Conservation (phyloP, 768 basidiomycete species). For the Calocybe indica region DNA sequence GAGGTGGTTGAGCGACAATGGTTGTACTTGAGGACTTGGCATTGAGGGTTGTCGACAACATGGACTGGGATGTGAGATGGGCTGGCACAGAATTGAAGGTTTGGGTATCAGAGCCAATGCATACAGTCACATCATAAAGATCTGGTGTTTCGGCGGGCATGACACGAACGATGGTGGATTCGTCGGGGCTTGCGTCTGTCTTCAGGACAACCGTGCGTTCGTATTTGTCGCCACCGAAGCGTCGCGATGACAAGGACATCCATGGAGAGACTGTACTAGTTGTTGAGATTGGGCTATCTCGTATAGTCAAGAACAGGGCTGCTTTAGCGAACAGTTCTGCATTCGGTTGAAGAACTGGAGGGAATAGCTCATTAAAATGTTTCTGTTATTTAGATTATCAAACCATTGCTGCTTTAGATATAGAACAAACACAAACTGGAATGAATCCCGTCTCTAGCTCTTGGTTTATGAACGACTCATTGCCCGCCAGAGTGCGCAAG, state of each 20-base stretch:
- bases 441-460: slow-evolving; percentile 95
- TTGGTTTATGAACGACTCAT: slow-evolving; percentile 67
- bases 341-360: slow-evolving; percentile 49
- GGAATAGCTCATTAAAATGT: slow-evolving; percentile 80
- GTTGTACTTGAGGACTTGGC: slow-evolving; percentile 51
- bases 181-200: slow-evolving; percentile 39
- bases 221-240: slow-evolving; percentile 73
- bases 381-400: slow-evolving; percentile 43
- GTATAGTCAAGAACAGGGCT: slow-evolving; percentile 67
- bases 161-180: slow-evolving; percentile 29
- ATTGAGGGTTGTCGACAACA: slow-evolving; percentile 48
- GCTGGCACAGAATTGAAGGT: slow-evolving; percentile 51
- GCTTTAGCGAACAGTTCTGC: slow-evolving; percentile 70
- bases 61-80: slow-evolving; percentile 45
- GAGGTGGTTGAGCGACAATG: slow-evolving; percentile 65
- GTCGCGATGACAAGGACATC: slow-evolving; percentile 61
- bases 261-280: slow-evolving; percentile 48
- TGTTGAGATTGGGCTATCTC: slow-evolving; percentile 39
- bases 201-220: slow-evolving; percentile 60
- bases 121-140: slow-evolving; percentile 46
- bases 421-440: slow-evolving; percentile 36
- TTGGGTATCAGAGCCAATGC: slow-evolving; percentile 21
- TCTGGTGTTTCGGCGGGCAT: slow-evolving; percentile 29
- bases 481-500: slow-evolving; percentile 68
- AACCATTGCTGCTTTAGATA: not conserved